Base-by-base conservation (phyloP, 352 stramenopile genomes). In the Pythium phragmitis region DNA sequence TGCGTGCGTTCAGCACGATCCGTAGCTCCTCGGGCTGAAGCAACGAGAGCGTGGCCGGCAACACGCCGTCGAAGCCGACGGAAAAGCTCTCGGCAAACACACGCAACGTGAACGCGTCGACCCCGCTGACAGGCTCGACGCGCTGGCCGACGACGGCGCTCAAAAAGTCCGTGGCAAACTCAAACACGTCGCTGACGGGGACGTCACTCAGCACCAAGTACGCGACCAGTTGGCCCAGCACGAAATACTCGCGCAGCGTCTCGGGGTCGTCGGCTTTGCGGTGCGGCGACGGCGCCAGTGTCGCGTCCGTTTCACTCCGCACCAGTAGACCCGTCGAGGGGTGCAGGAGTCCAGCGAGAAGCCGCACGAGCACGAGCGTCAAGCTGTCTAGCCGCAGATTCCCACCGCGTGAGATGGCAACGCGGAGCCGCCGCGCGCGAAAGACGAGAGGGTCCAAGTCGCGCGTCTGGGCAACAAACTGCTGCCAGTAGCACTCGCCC, bases 151-250 rank as follows among this genome's bases (percentile, higher is more conserved):
- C 69, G 3, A 79, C 65, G 39, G 73, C 79, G 4, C 67, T 67
- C 33, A 91, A 70, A 56, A 89, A 91, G 9, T 54, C n/a, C 14
- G 69, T 68, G 16, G 73, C 75, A 21, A 89, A 87, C 55, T 89
- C 76, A 14, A 89, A 51, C 49, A 88, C 76, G 23, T 70, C 74
- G 50, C 75, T 80, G 14, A 85, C 41, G 17, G 78, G 67, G 5
- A 88, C 69, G 26, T 62, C 37, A 63, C 73, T 78, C 42, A 91
- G 65, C 49, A 82, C 76, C 48, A 89, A 69, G 48, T 89, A 76
- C 45, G 82, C 82, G 36, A 86, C 59, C 16, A 92, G 60, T 65
- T 89, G 72, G 9, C 83, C 83, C 11, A 91, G 69, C 54, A 91
- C 66, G 50, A 77, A 88, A 57, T 77, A 89, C 26, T 70, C 74